Conservation (phyloP, 1,284 basidiomycete genomes). For the Cystobasidium slooffiae region DNA sequence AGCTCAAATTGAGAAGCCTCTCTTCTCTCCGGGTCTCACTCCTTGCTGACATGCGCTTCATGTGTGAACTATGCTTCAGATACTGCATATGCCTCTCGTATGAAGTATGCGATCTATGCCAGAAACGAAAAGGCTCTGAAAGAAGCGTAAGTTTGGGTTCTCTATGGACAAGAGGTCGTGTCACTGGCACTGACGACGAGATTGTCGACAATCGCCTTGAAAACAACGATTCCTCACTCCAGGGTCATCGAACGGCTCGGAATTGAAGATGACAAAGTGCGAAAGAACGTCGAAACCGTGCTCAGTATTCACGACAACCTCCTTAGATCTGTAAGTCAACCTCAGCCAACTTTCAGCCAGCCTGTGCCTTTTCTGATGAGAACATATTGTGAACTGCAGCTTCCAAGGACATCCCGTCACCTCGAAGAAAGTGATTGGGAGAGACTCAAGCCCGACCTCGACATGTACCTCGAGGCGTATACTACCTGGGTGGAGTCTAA, state of each 20-base stretch:
- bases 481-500: neutral
- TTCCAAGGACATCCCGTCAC: neutral
- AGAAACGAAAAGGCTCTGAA: neutral
- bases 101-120: neutral
- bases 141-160: conserved; percentile 7
- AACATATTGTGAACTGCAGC: neutral
- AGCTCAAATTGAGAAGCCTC: no score
- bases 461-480: neutral
- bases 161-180: neutral
- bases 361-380: no score
- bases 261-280: no score
- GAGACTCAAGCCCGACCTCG: neutral
- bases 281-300: no score
- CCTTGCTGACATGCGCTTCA: neutral
- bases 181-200: no score
- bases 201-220: neutral
- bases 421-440: conserved; percentile 1
- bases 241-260: no score
- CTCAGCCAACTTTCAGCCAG: no score
- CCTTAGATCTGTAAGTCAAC: no score
- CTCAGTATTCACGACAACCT: no score
- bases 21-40: no score
- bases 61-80: neutral
- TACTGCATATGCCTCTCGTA: neutral
- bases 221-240: no score